Percentiles rank a stretch among this genome's conserved stretches.
These are phyloP conservation scores for Suaeda aralocaspica DNA, from an alignment of 148 eudicot genomes.

Conservation along the genomic window DNA sequence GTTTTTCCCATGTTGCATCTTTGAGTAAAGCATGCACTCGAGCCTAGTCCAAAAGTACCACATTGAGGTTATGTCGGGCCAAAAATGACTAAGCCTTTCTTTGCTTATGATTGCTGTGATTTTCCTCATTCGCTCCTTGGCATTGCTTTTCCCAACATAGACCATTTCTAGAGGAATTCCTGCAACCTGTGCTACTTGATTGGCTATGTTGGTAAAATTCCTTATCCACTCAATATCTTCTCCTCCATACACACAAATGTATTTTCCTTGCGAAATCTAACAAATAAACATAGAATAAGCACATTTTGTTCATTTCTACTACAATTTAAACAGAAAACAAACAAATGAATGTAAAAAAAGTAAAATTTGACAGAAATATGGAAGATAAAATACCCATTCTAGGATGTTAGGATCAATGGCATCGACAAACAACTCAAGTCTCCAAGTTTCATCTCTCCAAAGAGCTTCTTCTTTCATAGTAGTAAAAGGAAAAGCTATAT, in stretches of 20 bases:
- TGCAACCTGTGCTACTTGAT: conserved; percentile 32
- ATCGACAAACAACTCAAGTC: conserved; percentile 65
- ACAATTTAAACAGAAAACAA: too few species aligned
- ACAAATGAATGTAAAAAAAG: background rate
- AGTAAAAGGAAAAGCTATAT: conserved; percentile 67
- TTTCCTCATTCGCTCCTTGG: conserved; percentile 46
- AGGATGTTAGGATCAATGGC: conserved; percentile 41
- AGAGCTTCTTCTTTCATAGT: conserved; percentile 49
- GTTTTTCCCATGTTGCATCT: conserved; percentile 49
- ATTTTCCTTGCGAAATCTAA: conserved; percentile 48
- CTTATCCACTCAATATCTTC: conserved; percentile 69
- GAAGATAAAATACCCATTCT: conserved; percentile 46
- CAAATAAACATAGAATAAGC: background rate
- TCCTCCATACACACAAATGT: conserved; percentile 82
- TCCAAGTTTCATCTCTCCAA: conserved; percentile 80
- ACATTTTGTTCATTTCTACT: too few species aligned
- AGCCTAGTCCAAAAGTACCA: conserved; percentile 91
- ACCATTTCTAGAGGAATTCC: conserved; percentile 54
- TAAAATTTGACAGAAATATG: background rate
- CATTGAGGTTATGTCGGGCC: conserved; percentile 38
- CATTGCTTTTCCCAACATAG: conserved; percentile 69
- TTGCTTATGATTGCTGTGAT: conserved; percentile 23
- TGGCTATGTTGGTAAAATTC: conserved; percentile 40
- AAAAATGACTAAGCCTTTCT: conserved; percentile 41
- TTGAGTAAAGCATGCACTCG: conserved; percentile 86